Evolutionary conservation across 805 yeast species (phyloP), one percentile per base, ranked within the genome.

Genomic region (Maudiozyma turicensis): DNA sequence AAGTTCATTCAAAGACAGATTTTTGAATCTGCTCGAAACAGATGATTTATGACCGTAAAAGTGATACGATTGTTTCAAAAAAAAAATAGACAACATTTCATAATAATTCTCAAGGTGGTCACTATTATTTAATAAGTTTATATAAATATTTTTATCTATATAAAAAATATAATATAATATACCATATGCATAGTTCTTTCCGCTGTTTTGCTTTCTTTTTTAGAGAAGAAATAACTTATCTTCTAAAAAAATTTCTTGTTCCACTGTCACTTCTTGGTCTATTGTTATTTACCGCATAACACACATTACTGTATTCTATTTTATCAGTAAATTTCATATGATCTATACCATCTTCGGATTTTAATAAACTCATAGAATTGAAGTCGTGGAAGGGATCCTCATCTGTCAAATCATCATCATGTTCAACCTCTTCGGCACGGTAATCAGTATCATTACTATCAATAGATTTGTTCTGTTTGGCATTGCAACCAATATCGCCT

Each of bases 311-410:
- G 50, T 70, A 71, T 0, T 71, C 67, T 43, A 67, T 68, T 15
- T 67, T 69, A 34, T 68, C 68, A 14, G 72, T 79, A 54, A 77
- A 81, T 4, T 73, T 64, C 62, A 76, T 70, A 4, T 75, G 68
- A 42, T 76, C 73, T 41, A 71, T 72, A 43, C 81, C 87, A 50
- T 79, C 82, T 62, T 87, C 89, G 11, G 46, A 15, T 6, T n/a
- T 30, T 58, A 86, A 85, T 57, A 89, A 72, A 6, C 95, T 87
- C 64, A 89, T 85, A 0, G 96, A 88, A 60, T 82, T 86, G 68
- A 89, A 89, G 59, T 81, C 80, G 46, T 80, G 84, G 65, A 89
- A 89, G 2, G 96, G 96, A 65, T 89, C 96, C 43, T 61, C 63
- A 30, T 70, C 70, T 5, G 72, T 66, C 6, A 67, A 66, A 29